Evolutionary conservation across 805 yeast species (phyloP).

Genomic region (Pichia scutulata): DNA sequence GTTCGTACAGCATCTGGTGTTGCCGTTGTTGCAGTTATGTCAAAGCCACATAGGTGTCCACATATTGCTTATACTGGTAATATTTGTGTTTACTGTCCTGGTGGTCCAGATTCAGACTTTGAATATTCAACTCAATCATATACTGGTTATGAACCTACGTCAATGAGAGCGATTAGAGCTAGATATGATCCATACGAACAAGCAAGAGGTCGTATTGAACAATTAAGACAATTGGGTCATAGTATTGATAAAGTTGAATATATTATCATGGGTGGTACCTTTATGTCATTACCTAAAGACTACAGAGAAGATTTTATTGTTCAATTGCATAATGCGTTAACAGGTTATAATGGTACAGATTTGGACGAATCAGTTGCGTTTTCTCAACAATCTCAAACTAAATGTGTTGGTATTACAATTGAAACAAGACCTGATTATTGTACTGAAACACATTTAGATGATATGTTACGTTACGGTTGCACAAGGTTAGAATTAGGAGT

Average conservation of each 20-base stretch:
- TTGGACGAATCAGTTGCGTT: constrained; percentile 85
- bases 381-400: constrained; percentile 90
- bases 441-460: constrained; percentile 89
- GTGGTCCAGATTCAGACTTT: constrained; percentile 97
- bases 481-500: constrained; percentile 96
- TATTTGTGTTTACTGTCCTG: constrained; percentile 97
- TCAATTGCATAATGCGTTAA: constrained; percentile 87
- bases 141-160: constrained; percentile 97
- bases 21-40: constrained; percentile 98
- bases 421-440: constrained; percentile 99
- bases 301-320: constrained; percentile 87
- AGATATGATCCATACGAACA: constrained; percentile 98
- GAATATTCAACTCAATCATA: constrained; percentile 97
- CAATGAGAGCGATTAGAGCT: constrained; percentile 98
- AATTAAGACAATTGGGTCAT: constrained; percentile 89
- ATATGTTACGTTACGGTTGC: constrained; percentile 94
- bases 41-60: constrained; percentile 98
- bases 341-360: constrained; percentile 83
- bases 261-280: constrained; percentile 98
- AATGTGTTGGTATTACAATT: constrained; percentile 97
- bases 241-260: constrained; percentile 96
- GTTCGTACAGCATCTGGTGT: constrained; percentile 98
- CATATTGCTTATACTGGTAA: constrained; percentile 98
- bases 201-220: constrained; percentile 96
- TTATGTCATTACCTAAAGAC: constrained; percentile 87